Base-by-base conservation (phyloP, 2,329 filamentous ascomycete species). In the Gliomastix tumulicola region DNA sequence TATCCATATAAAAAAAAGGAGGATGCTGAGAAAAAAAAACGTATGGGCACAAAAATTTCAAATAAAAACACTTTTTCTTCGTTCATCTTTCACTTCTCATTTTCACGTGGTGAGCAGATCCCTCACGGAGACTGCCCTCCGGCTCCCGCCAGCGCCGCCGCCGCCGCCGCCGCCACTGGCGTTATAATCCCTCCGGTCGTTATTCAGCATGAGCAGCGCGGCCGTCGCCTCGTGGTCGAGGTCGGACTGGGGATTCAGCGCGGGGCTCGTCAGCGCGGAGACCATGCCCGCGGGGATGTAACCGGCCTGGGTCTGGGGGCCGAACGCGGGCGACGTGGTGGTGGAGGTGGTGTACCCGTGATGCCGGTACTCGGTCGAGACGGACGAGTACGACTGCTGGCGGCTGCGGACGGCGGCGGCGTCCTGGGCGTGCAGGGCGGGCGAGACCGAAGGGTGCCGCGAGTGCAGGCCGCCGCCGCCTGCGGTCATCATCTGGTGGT, bases 161-260 rank as follows among this genome's bases (percentile, higher is more conserved):
- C n/a, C n/a, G n/a, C n/a, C n/a, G n/a, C n/a, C n/a, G n/a, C n/a
- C n/a, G n/a, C n/a, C n/a, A n/a, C n/a, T n/a, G n/a, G n/a, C n/a
- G n/a, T n/a, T n/a, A 9, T 61, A 65, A 25, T 68, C 70, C 23
- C 86, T 71, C 28, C 86, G 75, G 55, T 92, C 88, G 37, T 71
- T 79, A 46, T 89, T 94, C 41, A 96, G 66, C 88, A 95, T 94
- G 55, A 95, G 60, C 47, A 95, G 58, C 4, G 88, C 89, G 11
- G 87, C 82, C 7, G 88, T 92, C 2, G 88, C 89, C 56, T 92
- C 87, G 42, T 88, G 82, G 43, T 84, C 79, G 5, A 76, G 50
- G 34, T 80, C 75, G 23, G 65, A 63, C 49, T 76, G 71, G 1
- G 77, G 74, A 16, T 61, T 52, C 31, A 81, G 55, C 7, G 69